Conservation (phyloP, 2,329 filamentous ascomycete genomes). For the Xylariales sp. region DNA sequence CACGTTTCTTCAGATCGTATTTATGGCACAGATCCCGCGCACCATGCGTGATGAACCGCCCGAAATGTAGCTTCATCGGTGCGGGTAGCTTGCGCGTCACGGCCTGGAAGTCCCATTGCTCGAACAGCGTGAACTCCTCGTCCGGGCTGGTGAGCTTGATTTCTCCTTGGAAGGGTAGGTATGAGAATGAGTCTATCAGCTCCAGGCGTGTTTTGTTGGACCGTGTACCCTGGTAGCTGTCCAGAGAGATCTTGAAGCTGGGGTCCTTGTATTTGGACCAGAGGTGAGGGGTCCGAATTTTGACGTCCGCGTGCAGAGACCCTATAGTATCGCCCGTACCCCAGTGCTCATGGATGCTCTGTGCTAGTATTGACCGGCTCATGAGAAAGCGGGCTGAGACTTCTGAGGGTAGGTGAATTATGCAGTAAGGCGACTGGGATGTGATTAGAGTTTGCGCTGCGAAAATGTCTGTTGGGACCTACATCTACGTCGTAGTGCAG, state of each 20-base stretch:
- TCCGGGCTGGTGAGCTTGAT: slow-evolving; percentile 73
- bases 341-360: slow-evolving; percentile 88
- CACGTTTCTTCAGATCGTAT: slow-evolving; percentile 88
- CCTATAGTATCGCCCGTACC: slow-evolving; percentile 64
- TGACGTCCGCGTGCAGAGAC: slow-evolving; percentile 63
- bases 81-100: slow-evolving; percentile 42
- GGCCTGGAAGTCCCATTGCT: slow-evolving; percentile 65
- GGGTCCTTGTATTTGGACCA: slow-evolving; percentile 62
- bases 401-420: slow-evolving; percentile 64
- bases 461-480: neutral
- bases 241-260: slow-evolving; percentile 81
- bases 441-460: slow-evolving; percentile 15
- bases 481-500: slow-evolving; percentile 56
- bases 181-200: slow-evolving; percentile 78
- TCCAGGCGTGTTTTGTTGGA: slow-evolving; percentile 57
- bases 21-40: slow-evolving; percentile 63
- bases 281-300: slow-evolving; percentile 49
- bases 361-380: slow-evolving; percentile 72
- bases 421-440: slow-evolving; percentile 75
- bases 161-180: slow-evolving; percentile 70
- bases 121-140: slow-evolving; percentile 73
- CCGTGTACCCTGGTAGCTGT: slow-evolving; percentile 75
- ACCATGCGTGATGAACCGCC: slow-evolving; percentile 63
- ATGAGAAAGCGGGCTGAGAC: slow-evolving; percentile 63
- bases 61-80: slow-evolving; percentile 64